Conservation (phyloP, 2,329 filamentous ascomycete genomes). For the Ascochyta viciae-villosae region DNA sequence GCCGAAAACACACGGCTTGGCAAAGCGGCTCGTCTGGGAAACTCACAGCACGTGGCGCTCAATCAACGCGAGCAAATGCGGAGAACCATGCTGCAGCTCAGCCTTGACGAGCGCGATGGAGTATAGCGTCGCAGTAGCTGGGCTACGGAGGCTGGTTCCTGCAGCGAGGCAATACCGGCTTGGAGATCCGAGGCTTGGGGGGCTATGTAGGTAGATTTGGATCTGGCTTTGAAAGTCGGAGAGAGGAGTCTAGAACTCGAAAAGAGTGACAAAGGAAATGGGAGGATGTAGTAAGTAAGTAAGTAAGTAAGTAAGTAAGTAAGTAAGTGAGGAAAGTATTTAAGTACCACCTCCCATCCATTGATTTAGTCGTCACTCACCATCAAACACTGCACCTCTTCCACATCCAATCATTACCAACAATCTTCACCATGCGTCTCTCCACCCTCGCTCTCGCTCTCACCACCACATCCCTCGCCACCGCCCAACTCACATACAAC, state of each 20-base stretch:
- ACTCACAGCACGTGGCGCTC: conserved; percentile 1
- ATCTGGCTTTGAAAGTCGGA: background rate
- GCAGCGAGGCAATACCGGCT: conserved; percentile 8
- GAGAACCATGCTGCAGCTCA: conserved; percentile 2
- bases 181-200: conserved; percentile 8
- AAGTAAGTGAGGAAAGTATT: background rate
- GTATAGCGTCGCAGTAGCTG: background rate
- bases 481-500: conserved; percentile 33
- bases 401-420: background rate
- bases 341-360: background rate
- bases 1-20: background rate
- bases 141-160: conserved; percentile 8
- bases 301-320: too few relatives aligned
- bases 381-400: background rate
- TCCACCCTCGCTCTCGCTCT: conserved; percentile 1
- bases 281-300: too few relatives aligned
- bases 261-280: background rate
- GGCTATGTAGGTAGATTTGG: background rate
- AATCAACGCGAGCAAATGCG: background rate
- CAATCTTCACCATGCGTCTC: conserved; percentile 7
- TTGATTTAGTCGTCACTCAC: background rate
- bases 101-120: background rate
- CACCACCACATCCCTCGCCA: conserved; percentile 5
- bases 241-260: too few relatives aligned
- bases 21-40: background rate